Evolutionary conservation across 176 grass and related monocot species (phyloP), one percentile per base, ranked within the genome.

Genomic region (Ensete ventricosum): DNA sequence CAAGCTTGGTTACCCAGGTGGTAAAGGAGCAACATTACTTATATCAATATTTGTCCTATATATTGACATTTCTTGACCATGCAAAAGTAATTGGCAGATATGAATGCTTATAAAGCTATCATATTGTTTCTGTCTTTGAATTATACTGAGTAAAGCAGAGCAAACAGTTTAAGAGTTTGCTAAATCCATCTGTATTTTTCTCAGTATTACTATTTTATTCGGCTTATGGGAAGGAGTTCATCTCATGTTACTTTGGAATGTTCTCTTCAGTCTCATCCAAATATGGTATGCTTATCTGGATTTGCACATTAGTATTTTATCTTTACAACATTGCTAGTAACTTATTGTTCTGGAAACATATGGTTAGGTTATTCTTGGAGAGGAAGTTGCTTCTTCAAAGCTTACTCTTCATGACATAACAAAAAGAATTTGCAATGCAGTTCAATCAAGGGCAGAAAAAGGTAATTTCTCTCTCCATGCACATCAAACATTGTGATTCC

Each of bases 181-280:
- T 43, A 43, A n/a, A 60, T 60, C n/a, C 5, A 14, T 60, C 16
- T 60, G 57, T 60, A 79, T 85, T 1, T 17, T n/a, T 84, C 27
- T 63, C 80, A 87, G 88, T 87, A 91, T 59, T 91, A 91, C 29
- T 91, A 87, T 77, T 91, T 91, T 20, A 83, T 91, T 60, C 85
- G 88, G 58, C 49, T 91, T 62, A 91, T 91, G 88, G 88, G 88
- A 54, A 74, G 85, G 9, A 91, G 87, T 66, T 85, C 88, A 62
- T 91, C 88, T 73, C 88, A 91, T 82, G 88, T 91, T 26, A 81
- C 88, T 52, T 82, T 91, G 0, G 88, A 91, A 71, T 91, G 88
- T 67, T 84, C 88, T 53, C 88, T 91, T 65, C 88, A 91, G n/a
- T 83, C 88, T 25, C 88, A 91, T 66, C 88, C 88, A 74, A 90